Evolutionary conservation across 352 stramenopile species (phyloP), one percentile per base, ranked within the genome.

Genomic region (Thraustochytrium sp.): DNA sequence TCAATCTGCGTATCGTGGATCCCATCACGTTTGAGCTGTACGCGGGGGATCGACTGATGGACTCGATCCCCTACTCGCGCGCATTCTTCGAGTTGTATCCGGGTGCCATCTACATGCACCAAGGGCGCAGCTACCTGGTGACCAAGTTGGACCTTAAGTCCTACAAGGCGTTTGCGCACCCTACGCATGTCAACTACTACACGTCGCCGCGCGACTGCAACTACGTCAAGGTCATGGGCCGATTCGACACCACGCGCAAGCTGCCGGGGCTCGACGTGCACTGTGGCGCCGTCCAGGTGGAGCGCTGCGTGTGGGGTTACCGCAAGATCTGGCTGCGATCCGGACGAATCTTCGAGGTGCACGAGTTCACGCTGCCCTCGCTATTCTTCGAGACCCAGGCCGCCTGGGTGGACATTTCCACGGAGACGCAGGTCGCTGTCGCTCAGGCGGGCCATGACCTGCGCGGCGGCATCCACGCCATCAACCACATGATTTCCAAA

Each of bases 311-410:
- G 23, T 91, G 93, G 78, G 94, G 94, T 46, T 95, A 91, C 49
- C 90, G 87, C 36, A 90, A 95, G 72, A 61, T 95, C 53, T 93
- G 94, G 85, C 95, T 94, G 84, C 87, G 87, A 16, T 92, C 89
- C 21, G 90, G 93, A 86, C 84, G 87, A 38, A 78, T 90, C 48
- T 84, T 99, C 64, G 90, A 92, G 63, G 88, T 90, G 37, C 93
- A 92, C 61, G 93, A 97, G 78, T 97, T 98, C 76, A 92, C 90
- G 0, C 88, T 99, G n/a, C 96, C 97, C 18, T 91, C 90, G 0
- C 96, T 99, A 91, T 92, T 98, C 88, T 94, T 91, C 68, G 95
- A 96, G 55, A 98, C 94, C 5, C 90, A 96, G 84, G 96, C 92
- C 9, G 82, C 98, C 16, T 99, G 96, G 97, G 86, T 98, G 18